Evolutionary conservation across 2,329 filamentous ascomycete species (phyloP), one percentile per base, ranked within the genome.

Genomic region (Calonectria ilicicola): DNA sequence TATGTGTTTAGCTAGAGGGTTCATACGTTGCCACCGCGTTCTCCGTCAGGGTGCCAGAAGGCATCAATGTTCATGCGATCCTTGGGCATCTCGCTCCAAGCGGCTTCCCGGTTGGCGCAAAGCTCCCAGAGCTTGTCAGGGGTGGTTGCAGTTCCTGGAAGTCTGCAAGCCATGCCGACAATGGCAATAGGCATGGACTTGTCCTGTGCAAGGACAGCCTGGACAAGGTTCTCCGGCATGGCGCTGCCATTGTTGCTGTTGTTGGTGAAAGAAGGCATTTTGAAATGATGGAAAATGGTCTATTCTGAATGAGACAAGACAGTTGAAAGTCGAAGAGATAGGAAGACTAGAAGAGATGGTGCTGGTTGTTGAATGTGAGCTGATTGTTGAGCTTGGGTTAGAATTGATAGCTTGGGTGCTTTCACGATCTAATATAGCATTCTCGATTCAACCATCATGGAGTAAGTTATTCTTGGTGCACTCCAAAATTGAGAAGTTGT

Each of bases 41-140:
- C 47, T 17, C 68, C 68, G 23, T 72, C 56, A 4, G 64, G 65
- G 23, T 67, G 69, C 35, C 63, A 67, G 47, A 67, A 72, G 2
- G 64, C 64, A 44, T 72, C 69, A 21, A 70, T 40, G 29, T 60
- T 38, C 68, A 65, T 65, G 46, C 63, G 63, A 40, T 26, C 32
- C 32, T 65, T 65, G 17, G 63, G 63, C 10, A 65, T 35, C 29
- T 65, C 63, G 21, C 63, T 44, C 35, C 46, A 49, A 23, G 46
- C 46, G 46, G 46, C 46, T 49, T 49, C 46, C 46, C 46, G n/a
- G 26, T 66, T 21, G n/a, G 63, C 63, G 38, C 46, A 53, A 23
- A 66, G 46, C 10, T 66, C 63, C 63, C 63, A 66, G 35, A 66
- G 32, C 27, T 66, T 66, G 29, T 53, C 44, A 7, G 63, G 63